Evolutionary conservation across 2,329 filamentous ascomycete species (phyloP).

Genomic region (Colletotrichum theobromicola): DNA sequence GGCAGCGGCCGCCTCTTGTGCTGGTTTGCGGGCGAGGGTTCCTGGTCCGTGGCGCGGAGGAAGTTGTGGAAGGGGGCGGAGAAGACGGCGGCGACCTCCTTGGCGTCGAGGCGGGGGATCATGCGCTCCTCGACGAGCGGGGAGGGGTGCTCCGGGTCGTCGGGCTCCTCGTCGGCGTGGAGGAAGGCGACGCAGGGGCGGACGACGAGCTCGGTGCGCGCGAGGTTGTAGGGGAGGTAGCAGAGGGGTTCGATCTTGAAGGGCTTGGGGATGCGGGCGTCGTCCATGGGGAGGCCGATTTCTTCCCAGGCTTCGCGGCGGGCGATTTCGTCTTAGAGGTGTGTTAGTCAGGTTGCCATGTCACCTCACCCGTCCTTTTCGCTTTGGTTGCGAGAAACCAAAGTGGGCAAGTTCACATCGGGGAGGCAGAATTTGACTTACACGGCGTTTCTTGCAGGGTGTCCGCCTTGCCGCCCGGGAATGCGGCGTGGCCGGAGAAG

Average conservation of each 20-base stretch:
- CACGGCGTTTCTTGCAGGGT: conserved; percentile 63
- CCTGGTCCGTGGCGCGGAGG: conserved; percentile 65
- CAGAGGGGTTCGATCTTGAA: conserved; percentile 90
- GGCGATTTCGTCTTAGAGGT: conserved; percentile 73
- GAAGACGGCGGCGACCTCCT: conserved; percentile 93
- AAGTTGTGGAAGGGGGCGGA: conserved; percentile 89
- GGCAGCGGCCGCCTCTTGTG: conserved; percentile 41
- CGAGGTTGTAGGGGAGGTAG: conserved; percentile 77
- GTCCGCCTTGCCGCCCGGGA: conserved; percentile 80
- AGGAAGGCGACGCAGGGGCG: conserved; percentile 81
- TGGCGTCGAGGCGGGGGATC: conserved; percentile 82
- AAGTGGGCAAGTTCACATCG: no score
- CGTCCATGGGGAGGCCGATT: conserved; percentile 82
- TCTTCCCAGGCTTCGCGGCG: conserved; percentile 91
- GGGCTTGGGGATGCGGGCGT: conserved; percentile 71
- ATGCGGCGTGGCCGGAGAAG: conserved; percentile 85
- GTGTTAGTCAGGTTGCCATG: neutral
- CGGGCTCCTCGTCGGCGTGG: conserved; percentile 59
- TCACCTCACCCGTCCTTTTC: neutral
- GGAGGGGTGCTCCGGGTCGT: conserved; percentile 24
- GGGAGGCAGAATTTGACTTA: no score
- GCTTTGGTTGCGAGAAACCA: no score
- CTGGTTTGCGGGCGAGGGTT: conserved; percentile 29
- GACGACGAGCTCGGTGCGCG: conserved; percentile 75
- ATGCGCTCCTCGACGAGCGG: conserved; percentile 69